These are phyloP conservation scores for Moesziomyces sp. DNA, from an alignment of 1,284 basidiomycete genomes.

Conservation along the genomic window DNA sequence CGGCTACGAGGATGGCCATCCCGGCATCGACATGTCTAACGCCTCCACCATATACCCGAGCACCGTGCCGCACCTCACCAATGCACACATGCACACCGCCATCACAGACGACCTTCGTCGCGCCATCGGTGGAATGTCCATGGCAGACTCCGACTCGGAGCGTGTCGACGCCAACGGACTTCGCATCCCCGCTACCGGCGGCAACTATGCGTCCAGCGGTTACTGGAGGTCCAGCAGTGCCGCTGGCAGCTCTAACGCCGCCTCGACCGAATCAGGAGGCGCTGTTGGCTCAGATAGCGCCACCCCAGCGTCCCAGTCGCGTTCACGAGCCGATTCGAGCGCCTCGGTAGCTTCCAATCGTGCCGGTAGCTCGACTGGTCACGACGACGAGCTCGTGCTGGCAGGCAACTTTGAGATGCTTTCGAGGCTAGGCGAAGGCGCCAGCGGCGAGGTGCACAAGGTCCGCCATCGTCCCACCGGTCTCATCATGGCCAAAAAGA, in stretches of 20 bases:
- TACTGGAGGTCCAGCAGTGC: slow-evolving; percentile 34
- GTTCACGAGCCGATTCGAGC: slow-evolving; percentile 20
- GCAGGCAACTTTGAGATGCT: slow-evolving; percentile 77
- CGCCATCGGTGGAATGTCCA: slow-evolving; percentile 55
- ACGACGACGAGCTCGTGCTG: slow-evolving; percentile 49
- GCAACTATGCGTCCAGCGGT: slow-evolving; percentile 36
- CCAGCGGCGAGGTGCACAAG: slow-evolving; percentile 93
- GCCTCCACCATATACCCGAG: slow-evolving; percentile 56
- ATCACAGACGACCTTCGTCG: slow-evolving; percentile 60
- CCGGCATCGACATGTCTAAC: slow-evolving; percentile 28
- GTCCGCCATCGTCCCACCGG: slow-evolving; percentile 82
- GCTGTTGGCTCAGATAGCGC: neutral
- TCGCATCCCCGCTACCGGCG: slow-evolving; percentile 37
- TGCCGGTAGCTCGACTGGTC: slow-evolving; percentile 15
- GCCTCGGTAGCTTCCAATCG: slow-evolving; percentile 28
- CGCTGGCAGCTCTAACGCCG: slow-evolving; percentile 2
- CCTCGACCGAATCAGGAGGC: neutral
- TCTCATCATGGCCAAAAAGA: slow-evolving; percentile 90
- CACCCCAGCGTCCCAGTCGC: slow-evolving; percentile 4
- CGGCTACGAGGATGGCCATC: slow-evolving; percentile 50
- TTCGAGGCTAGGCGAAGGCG: slow-evolving; percentile 87
- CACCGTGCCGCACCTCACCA: slow-evolving; percentile 53
- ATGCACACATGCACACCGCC: slow-evolving; percentile 48
- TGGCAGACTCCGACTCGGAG: slow-evolving; percentile 43
- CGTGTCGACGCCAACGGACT: slow-evolving; percentile 40